Evolutionary conservation across 2,329 filamentous ascomycete species (phyloP), one percentile per base, ranked within the genome.

Genomic region (Stagonosporopsis chrysanthemi): DNA sequence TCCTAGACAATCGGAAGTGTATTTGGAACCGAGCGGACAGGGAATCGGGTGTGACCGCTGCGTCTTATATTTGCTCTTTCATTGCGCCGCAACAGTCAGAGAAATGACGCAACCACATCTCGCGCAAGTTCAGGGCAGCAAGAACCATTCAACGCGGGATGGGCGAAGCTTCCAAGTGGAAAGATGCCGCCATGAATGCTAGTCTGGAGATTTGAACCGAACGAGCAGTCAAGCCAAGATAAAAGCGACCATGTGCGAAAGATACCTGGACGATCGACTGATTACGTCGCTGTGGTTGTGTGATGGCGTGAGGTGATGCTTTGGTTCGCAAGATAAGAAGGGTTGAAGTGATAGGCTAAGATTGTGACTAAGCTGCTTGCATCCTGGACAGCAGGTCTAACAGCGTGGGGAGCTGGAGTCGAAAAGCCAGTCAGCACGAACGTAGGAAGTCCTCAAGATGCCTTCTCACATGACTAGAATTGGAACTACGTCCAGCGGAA

Each of bases 221-320:
- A 60, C 58, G 60, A 57, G 56, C 36, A 42, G 24, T 46, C 33
- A 39, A 49, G 66, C 66, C 66, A 69, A 69, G 66, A 15, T 59
- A 46, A 51, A 59, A 36, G 45, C 59, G 57, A 66, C 48, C 51
- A 63, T 56, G 56, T 63, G 59, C 49, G 47, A 61, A 51, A 53
- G 26, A 28, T 59, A 51, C 53, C 42, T 45, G 26, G 47, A 42
- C 44, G 26, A 31, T 52, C 56, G 42, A 43, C 52, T 45, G 54
- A 58, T 65, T 58, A 51, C 61, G 52, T 54, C 50, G 45, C 49
- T 35, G 48, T 52, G 40, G 53, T 63, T 70, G 59, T 62, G 62
- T 69, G 65, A 70, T 71, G 64, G 50, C 36, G 69, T 75, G 71
- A 75, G 69, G 72, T 74, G 70, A 72, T 73, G 58, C 38, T 60